These are phyloP conservation scores for Cardiosporidium cionae DNA, from an alignment of 169 alveolate species.

Conservation along the genomic window DNA sequence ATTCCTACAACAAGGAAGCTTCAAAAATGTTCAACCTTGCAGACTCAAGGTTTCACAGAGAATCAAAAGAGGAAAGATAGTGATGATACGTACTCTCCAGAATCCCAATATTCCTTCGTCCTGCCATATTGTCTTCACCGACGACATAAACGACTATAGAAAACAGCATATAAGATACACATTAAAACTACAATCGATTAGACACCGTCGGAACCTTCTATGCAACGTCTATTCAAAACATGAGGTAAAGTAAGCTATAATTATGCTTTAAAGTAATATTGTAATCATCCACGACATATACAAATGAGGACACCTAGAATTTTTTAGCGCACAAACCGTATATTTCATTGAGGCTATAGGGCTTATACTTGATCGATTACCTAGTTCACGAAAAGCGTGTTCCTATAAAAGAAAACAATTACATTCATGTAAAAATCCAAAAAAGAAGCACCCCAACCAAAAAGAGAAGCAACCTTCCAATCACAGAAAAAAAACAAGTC, in stretches of 20 bases:
- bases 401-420: no score
- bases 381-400: neutral
- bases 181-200: neutral
- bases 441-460: no score
- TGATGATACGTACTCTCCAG: slow-evolving; percentile 8
- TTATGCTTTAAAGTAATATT: neutral
- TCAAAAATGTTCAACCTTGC: neutral
- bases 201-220: neutral
- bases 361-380: neutral
- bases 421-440: no score
- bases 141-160: slow-evolving; percentile 7
- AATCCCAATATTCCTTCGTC: slow-evolving; percentile 26
- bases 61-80: neutral
- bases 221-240: neutral
- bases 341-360: neutral
- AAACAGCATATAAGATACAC: neutral
- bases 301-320: no score
- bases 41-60: neutral
- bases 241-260: neutral
- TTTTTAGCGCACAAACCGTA: no score
- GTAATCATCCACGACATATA: neutral
- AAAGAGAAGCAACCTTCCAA: no score
- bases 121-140: slow-evolving; percentile 12
- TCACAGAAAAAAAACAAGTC: no score
- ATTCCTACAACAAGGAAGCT: neutral